Conservation (phyloP, 1,139 yeast species). For the Yamadazyma epiphylla region DNA sequence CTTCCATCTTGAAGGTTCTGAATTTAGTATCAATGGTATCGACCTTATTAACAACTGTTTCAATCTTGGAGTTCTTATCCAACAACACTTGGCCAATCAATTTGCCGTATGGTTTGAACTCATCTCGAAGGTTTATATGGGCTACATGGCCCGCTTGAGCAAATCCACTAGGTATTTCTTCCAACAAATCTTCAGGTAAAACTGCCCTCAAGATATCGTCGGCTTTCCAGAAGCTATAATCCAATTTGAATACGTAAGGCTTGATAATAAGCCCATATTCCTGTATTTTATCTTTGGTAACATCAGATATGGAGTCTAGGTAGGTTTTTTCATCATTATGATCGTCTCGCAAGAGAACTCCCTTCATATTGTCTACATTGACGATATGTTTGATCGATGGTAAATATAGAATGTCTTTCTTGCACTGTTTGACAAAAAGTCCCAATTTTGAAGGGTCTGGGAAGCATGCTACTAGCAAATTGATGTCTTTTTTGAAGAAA, state of each 20-base stretch:
- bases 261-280: constrained; percentile 44
- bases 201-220: constrained; percentile 80
- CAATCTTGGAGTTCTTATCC: constrained; percentile 76
- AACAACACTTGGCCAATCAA: constrained; percentile 87
- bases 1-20: constrained; percentile 91
- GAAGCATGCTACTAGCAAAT: constrained; percentile 64
- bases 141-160: constrained; percentile 96
- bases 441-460: constrained; percentile 64
- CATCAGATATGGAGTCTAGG: constrained; percentile 32
- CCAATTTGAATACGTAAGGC: constrained; percentile 56
- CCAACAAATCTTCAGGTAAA: constrained; percentile 65
- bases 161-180: constrained; percentile 85
- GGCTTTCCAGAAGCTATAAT: constrained; percentile 79
- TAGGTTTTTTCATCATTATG: constrained; percentile 38
- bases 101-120: constrained; percentile 75
- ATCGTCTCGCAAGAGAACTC: constrained; percentile 58
- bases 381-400: constrained; percentile 69
- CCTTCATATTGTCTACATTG: constrained; percentile 48
- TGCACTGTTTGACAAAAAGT: constrained; percentile 48
- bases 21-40: constrained; percentile 84
- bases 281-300: constrained; percentile 41
- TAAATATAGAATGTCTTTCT: constrained; percentile 54
- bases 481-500: constrained; percentile 53
- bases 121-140: constrained; percentile 81
- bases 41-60: constrained; percentile 92